Percentiles rank a stretch among this genome's conserved stretches.
Evolutionary conservation across 164 flowering plant genomes (phyloP).

Genomic region (Saururus chinensis): DNA sequence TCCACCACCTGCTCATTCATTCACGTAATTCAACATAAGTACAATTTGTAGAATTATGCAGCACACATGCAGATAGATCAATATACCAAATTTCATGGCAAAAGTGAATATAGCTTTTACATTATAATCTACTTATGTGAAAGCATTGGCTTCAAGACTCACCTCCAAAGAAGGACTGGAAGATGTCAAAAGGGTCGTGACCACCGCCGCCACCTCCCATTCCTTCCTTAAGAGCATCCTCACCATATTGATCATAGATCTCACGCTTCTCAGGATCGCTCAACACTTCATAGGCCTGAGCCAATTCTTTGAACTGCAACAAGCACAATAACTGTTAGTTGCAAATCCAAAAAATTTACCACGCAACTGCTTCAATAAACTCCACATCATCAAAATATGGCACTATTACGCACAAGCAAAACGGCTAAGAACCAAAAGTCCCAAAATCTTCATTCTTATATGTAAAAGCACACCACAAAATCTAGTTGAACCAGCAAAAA

Average conservation of each 20-base stretch:
- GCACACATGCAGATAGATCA: background rate
- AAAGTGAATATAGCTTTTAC: too few species aligned
- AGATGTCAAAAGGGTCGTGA: slow-evolving; percentile 80
- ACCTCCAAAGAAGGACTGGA: slow-evolving; percentile 78
- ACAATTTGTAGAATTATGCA: background rate
- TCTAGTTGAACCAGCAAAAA: too few species aligned
- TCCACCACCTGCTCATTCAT: slow-evolving; percentile 22
- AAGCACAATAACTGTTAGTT: background rate
- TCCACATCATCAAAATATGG: background rate
- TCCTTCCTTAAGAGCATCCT: slow-evolving; percentile 93
- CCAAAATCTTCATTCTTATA: too few species aligned
- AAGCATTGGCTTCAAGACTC: background rate
- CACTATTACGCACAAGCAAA: background rate
- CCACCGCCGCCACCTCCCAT: slow-evolving; percentile 70
- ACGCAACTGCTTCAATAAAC: background rate
- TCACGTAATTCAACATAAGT: background rate
- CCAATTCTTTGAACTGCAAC: slow-evolving; percentile 73
- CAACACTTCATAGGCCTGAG: slow-evolving; percentile 86
- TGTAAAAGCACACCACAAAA: too few species aligned
- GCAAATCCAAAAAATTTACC: background rate
- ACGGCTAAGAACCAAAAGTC: too few species aligned
- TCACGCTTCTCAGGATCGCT: slow-evolving; percentile 88
- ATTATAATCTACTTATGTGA: background rate
- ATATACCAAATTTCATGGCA: too few species aligned
- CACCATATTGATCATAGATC: slow-evolving; percentile 82